Base-by-base conservation (phyloP, 805 yeast species). In the Starmerella floricola region DNA sequence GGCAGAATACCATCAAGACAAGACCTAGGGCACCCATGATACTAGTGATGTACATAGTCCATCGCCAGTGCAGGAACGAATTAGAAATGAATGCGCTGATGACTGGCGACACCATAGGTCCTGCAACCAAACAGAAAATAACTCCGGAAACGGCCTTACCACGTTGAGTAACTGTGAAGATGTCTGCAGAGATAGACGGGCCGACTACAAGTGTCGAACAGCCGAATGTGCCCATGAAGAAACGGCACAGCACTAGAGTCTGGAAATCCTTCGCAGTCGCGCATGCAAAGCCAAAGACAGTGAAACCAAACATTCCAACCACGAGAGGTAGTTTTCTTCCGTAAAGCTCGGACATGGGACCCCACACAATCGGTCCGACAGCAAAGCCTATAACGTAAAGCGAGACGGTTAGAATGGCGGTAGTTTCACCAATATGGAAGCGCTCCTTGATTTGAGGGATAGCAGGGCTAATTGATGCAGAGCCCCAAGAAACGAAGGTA, bases 341-440 rank as follows among this genome's bases (percentile, higher is more conserved):
- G 38, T 57, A 65, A 46, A 70, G 53, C 55, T 74, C 78, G 1
- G 76, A 70, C 8, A 73, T 49, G 2, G 80, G 80, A 1, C 79
- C 83, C 70, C 76, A 74, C 11, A 78, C 48, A 57, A 76, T 62
- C 3, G 83, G 82, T 0, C 86, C 87, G 13, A 74, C 59, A 1
- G 81, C 82, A 52, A 77, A 72, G 0, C 86, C 87, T 36, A 77
- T 55, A 11, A 78, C 73, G 50, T 72, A 79, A 13, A 78, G 58
- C 0, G 84, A 66, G 1, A 78, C 70, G 10, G 73, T 68, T 35
- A 79, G 61, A 13, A 72, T 60, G 3, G 77, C 69, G 0, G 67
- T 71, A 16, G 68, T 70, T 28, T 60, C 39, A 4, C 72, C 66
- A 12, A 74, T 61, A 20, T 67, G 68, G 60, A 59, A 74, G 13